Evolutionary conservation across 73 alveolate species (phyloP).

Genomic region (Paramecium pentaurelia): DNA sequence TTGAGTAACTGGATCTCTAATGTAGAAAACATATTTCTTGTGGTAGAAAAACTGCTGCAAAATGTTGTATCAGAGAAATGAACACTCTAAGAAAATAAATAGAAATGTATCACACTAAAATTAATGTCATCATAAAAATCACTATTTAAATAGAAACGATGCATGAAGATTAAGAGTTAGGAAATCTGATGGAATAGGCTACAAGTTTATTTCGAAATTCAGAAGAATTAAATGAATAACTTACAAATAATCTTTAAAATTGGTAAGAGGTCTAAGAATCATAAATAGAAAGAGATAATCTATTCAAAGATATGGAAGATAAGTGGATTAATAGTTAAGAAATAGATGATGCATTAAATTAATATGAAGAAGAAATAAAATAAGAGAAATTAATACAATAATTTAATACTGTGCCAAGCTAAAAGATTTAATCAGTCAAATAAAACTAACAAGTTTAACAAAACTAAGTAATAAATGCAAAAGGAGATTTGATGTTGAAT

Average conservation of each 20-base stretch:
- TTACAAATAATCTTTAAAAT: not conserved
- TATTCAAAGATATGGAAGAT: not conserved
- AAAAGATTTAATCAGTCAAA: not conserved
- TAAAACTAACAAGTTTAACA: not conserved
- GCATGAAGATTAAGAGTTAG: not conserved
- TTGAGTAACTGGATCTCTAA: not conserved
- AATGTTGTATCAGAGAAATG: not conserved
- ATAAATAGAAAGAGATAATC: not conserved
- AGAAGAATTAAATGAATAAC: not conserved
- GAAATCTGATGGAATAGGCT: not conserved
- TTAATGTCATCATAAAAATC: not conserved
- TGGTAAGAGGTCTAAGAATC: not conserved
- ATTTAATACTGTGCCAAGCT: not conserved
- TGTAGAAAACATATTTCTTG: not conserved
- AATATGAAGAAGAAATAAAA: not conserved
- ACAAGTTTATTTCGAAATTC: not conserved
- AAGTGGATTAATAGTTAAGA: not conserved
- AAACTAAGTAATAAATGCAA: not conserved
- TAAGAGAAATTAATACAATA: not conserved
- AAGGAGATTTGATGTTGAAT: not conserved
- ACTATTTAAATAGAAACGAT: not conserved
- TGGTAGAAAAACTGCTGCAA: not conserved
- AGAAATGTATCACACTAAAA: not conserved
- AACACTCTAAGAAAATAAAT: not conserved
- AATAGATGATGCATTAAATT: not conserved